A percentile compares a stretch with the other conserved stretches of the same genome.
Evolutionary conservation across 345 rosid species (phyloP).

Genomic region (Gossypium ekmanianum): DNA sequence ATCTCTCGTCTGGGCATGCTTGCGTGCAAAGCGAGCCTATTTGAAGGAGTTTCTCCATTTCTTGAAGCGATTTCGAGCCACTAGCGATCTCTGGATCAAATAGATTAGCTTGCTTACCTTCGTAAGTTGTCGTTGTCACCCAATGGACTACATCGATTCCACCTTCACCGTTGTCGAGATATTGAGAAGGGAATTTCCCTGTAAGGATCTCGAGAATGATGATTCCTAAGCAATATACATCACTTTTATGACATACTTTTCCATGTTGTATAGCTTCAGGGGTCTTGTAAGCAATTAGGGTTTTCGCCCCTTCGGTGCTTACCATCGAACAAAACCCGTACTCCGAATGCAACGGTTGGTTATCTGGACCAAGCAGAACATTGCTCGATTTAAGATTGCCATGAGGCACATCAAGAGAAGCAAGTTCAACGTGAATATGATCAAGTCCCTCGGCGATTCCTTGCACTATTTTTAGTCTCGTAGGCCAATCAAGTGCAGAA

Average conservation of each 20-base stretch:
- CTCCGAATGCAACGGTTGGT: constrained; percentile 59
- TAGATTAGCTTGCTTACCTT: constrained; percentile 46
- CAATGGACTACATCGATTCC: constrained; percentile 54
- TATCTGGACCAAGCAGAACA: constrained; percentile 44
- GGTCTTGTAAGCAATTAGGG: constrained; percentile 51
- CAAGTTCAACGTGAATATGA: constrained; percentile 49
- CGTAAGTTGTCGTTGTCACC: constrained; percentile 41
- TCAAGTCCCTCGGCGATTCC: constrained; percentile 61
- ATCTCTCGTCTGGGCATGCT: constrained; percentile 40
- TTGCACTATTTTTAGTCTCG: constrained; percentile 49
- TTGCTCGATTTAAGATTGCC: constrained; percentile 89
- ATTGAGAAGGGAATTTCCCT: constrained; percentile 67
- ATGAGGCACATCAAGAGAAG: constrained; percentile 50
- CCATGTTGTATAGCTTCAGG: constrained; percentile 51
- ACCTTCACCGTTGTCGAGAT: constrained; percentile 39
- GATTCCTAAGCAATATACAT: constrained; percentile 68
- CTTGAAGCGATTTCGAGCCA: constrained; percentile 17
- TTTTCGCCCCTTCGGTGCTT: constrained; percentile 23
- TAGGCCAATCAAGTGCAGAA: constrained; percentile 51
- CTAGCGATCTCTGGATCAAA: constrained; percentile 59
- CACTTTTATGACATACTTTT: constrained; percentile 51
- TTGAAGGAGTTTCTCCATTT: constrained; percentile 48
- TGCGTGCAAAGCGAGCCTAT: constrained; percentile 54
- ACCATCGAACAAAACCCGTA: constrained; percentile 49
- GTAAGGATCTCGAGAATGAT: constrained; percentile 69